Conservation (phyloP, 805 yeast genomes). For the Alloascoidea hylecoeti region DNA sequence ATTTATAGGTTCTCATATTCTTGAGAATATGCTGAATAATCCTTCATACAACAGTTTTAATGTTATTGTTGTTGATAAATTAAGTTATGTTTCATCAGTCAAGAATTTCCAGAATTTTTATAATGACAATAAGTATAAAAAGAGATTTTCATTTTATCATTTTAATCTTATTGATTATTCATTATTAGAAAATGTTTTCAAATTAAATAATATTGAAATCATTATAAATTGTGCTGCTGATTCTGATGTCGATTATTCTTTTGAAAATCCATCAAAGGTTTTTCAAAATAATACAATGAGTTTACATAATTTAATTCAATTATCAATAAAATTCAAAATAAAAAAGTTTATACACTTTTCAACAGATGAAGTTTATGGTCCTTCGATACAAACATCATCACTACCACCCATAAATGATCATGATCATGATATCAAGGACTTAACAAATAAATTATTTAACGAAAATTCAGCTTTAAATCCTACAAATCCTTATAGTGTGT, state of each 20-base stretch:
- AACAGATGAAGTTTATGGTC: conserved; percentile 47
- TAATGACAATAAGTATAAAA: conserved; percentile 10
- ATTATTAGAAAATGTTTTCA: conserved; percentile 11
- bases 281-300: conserved; percentile 30
- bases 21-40: conserved; percentile 21
- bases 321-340: conserved; percentile 14
- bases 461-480: conserved; percentile 29
- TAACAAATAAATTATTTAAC: conserved; percentile 10
- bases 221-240: conserved; percentile 43
- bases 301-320: conserved; percentile 32
- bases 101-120: conserved; percentile 17
- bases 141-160: conserved; percentile 12
- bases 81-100: conserved; percentile 28
- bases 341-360: conserved; percentile 30
- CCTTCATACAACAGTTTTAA: conserved; percentile 14
- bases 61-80: conserved; percentile 30
- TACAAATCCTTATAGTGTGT: conserved; percentile 42
- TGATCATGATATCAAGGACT: conserved; percentile 18
- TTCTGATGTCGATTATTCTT: conserved; percentile 38
- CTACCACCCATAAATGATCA: no score
- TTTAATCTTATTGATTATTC: conserved; percentile 22
- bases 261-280: conserved; percentile 26
- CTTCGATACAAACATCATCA: not conserved
- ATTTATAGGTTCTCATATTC: conserved; percentile 36
- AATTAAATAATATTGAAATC: conserved; percentile 14